Percentiles rank a stretch among this genome's conserved stretches.
Evolutionary conservation across 306 rosid genomes (phyloP).

Genomic region (Albizia julibrissin): DNA sequence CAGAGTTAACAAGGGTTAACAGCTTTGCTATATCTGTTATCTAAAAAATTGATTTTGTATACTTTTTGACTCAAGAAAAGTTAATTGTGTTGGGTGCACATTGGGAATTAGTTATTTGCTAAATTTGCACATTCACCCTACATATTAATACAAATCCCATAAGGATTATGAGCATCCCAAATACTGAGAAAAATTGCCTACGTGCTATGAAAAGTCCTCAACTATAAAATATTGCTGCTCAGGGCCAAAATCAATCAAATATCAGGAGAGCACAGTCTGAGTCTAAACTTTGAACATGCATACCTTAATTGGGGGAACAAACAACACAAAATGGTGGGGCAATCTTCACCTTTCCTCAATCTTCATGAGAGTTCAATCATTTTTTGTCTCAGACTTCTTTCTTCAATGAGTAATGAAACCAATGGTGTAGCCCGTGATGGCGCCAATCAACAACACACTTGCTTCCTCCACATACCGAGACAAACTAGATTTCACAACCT

Average conservation of each 20-base stretch:
- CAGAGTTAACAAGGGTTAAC: no score
- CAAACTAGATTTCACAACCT: no score
- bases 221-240: constrained; percentile 26
- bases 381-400: constrained; percentile 44
- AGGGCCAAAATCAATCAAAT: constrained; percentile 10
- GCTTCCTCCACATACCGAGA: constrained; percentile 71
- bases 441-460: constrained; percentile 72
- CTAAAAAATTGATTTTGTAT: no score
- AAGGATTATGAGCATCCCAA: constrained; percentile 7
- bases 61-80: no score
- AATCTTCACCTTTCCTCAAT: constrained; percentile 55
- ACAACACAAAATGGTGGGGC: constrained; percentile 13
- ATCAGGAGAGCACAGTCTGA: neutral
- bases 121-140: no score
- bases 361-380: constrained; percentile 69
- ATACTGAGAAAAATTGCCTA: constrained; percentile 26
- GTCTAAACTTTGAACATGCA: neutral
- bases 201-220: constrained; percentile 29
- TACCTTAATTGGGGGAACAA: neutral
- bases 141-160: neutral
- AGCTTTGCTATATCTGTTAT: no score
- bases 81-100: no score
- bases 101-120: no score
- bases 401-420: constrained; percentile 63
- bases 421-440: constrained; percentile 69